Percentiles rank a stretch among this genome's conserved stretches.
phyloP scores from a whole-genome alignment of 345 rosid genomes.

The Carallia pectinifolia region DNA sequence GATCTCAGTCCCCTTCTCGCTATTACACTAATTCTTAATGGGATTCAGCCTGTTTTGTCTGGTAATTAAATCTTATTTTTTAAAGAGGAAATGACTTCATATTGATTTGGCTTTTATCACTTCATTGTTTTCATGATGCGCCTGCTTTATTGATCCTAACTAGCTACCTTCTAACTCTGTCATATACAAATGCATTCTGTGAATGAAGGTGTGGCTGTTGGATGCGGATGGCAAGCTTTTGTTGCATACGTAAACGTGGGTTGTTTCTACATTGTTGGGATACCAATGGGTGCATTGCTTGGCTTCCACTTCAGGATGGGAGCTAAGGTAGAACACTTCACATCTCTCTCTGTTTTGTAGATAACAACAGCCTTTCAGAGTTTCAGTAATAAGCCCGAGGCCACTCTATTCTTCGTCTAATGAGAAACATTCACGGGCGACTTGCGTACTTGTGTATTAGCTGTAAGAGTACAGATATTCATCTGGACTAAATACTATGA shows the following conservation, averaged over 20 bases:
- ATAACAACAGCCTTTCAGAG: neutral
- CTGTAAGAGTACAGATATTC: too few species aligned
- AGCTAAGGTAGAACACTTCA: constrained; percentile 38
- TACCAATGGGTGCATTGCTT: constrained; percentile 64
- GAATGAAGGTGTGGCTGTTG: constrained; percentile 69
- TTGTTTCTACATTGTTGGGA: constrained; percentile 66
- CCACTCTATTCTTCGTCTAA: too few species aligned
- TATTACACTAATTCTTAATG: constrained; percentile 49
- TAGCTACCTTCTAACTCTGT: neutral
- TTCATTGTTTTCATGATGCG: neutral
- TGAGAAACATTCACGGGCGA: too few species aligned
- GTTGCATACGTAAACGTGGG: constrained; percentile 71
- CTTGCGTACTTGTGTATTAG: neutral
- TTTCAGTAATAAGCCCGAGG: too few species aligned
- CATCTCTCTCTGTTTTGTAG: neutral
- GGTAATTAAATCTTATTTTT: constrained; percentile 27
- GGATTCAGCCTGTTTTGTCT: constrained; percentile 65
- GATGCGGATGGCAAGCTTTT: constrained; percentile 74
- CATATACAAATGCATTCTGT: neutral
- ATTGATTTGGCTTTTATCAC: too few species aligned
- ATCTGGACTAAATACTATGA: too few species aligned
- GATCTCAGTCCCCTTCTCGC: constrained; percentile 57
- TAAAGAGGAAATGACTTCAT: neutral
- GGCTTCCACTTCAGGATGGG: constrained; percentile 65
- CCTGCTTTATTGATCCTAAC: neutral